Conservation (phyloP, 768 basidiomycete species). For the Chiua virens region DNA sequence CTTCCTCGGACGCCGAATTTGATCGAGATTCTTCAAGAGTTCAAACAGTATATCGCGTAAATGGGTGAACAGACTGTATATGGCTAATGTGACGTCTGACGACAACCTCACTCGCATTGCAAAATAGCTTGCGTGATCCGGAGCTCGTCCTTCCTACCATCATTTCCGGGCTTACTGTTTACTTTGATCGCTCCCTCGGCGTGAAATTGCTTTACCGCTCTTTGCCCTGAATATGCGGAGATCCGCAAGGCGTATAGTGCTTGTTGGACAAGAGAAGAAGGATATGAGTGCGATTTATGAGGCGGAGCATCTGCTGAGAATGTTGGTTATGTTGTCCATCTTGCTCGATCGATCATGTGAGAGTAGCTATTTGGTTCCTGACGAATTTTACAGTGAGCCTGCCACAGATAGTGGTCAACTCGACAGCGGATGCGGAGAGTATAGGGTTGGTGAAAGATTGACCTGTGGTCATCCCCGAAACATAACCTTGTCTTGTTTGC, state of each 20-base stretch:
- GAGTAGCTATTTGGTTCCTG: conserved; percentile 1
- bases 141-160: conserved; percentile 74
- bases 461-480: too few relatives aligned
- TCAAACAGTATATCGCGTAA: conserved; percentile 59
- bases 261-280: conserved; percentile 66
- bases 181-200: conserved; percentile 92
- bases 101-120: background rate
- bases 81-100: conserved; percentile 2
- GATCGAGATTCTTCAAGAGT: conserved; percentile 72
- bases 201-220: conserved; percentile 92
- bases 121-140: conserved; percentile 63
- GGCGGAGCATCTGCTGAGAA: conserved; percentile 87
- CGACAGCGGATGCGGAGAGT: conserved; percentile 89
- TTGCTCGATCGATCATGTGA: background rate
- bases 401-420: conserved; percentile 85
- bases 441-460: conserved; percentile 81
- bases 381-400: conserved; percentile 69
- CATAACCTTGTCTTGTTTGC: conserved; percentile 28
- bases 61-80: conserved; percentile 50
- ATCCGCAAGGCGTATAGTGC: conserved; percentile 68
- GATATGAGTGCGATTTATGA: conserved; percentile 93
- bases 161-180: conserved; percentile 79
- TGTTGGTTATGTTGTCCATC: conserved; percentile 67
- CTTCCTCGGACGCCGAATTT: conserved; percentile 83
- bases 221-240: conserved; percentile 88